Conservation (phyloP, 768 basidiomycete genomes). For the Mrakia blollopis region DNA sequence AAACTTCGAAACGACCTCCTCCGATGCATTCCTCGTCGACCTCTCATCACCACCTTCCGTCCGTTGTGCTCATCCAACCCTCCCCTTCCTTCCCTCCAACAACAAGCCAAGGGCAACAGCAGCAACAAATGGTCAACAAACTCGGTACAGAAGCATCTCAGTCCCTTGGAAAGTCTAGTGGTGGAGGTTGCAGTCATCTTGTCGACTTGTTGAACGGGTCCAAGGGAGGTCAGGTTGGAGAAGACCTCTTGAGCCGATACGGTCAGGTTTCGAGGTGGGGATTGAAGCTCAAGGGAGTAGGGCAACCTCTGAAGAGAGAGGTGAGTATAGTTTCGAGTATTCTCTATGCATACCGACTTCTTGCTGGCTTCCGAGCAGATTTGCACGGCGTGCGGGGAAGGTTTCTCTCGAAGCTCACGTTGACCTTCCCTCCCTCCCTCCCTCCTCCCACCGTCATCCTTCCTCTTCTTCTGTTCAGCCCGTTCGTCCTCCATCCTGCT, state of each 20-base stretch:
- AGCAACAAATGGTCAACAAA: neutral
- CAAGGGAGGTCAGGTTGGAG: neutral
- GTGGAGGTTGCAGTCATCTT: neutral
- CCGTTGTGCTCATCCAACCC: neutral
- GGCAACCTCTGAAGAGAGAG: conserved; percentile 12
- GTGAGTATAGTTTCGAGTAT: neutral
- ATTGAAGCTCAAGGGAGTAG: conserved; percentile 2
- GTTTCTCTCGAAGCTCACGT: neutral
- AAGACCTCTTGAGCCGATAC: conserved; percentile 2
- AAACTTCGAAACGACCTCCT: neutral
- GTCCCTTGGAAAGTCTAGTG: neutral
- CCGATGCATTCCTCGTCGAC: neutral
- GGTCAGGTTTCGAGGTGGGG: conserved; percentile 17
- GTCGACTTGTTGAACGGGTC: neutral
- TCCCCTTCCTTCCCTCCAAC: neutral
- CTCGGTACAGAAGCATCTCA: neutral
- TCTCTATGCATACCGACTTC: too few relatives aligned
- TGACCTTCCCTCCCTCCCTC: neutral
- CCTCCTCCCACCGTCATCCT: neutral
- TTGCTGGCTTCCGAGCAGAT: too few relatives aligned
- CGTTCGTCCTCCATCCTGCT: conserved; percentile 55
- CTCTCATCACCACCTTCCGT: neutral
- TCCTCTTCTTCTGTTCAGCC: neutral
- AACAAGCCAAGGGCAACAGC: neutral
- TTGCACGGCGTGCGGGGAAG: too few relatives aligned